Evolutionary conservation across 169 alveolate genomes (phyloP), one percentile per base, ranked within the genome.

Genomic region (Gregarina niphandrodes): DNA sequence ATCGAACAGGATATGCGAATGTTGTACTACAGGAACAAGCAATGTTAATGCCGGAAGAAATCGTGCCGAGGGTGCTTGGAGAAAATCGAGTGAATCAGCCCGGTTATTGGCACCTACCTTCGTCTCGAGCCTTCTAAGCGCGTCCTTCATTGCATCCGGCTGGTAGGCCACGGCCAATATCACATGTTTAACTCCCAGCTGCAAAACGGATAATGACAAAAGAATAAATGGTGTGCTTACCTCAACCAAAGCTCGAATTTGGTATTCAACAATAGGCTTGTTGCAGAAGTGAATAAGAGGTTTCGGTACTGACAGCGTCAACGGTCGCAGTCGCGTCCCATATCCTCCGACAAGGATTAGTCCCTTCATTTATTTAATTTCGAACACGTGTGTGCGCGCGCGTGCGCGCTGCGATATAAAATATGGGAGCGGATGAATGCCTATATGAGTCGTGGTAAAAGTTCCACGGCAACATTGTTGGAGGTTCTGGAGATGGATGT

Each of bases 271-370:
- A 22, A 87, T 80, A 1, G 98, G 95, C 29, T 72, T 67, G 58
- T 91, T 87, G 32, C 93, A 84, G 61, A 91, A 84, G 43, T 82
- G 87, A 28, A 91, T 77, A 24, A 90, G 45, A 0, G 98, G 92
- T 57, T 91, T 91, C 1, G 97, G 96, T 12, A 75, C 79, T 15
- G 90, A 60, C 28, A 91, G 72, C 26, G 98, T 87, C 37, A 91
- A 71, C 18, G 98, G 98, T 40, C 97, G 71, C 24, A 91, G 81
- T 42, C 98, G 70, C 17, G 97, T 87, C 20, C 98, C 98, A 59
- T 71, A 86, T 20, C 98, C 98, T 11, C 98, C 98, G 13, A 90
- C 95, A 26, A 91, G 64, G 30, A 91, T 80, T 17, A 87, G 64
- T 7, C 95, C 93, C 69, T 91, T 91, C 96, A 86, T 87, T 20